phyloP scores from a whole-genome alignment of 164 flowering plant species.

The Umbilicus rupestris region DNA sequence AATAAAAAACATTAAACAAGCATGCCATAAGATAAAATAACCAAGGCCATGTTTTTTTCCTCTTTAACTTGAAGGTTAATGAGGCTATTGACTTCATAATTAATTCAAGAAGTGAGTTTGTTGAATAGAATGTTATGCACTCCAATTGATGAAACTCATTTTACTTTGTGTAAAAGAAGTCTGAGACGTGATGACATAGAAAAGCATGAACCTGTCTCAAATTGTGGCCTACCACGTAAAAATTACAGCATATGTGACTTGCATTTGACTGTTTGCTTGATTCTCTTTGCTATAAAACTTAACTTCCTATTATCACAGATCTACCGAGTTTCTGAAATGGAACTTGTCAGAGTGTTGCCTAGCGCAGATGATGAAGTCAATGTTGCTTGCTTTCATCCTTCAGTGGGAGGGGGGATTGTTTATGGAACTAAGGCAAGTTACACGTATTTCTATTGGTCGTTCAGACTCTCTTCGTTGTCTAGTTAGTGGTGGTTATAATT shows the following conservation, averaged over 20 bases:
- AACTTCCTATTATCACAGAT: constrained; percentile 31
- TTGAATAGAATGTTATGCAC: too few relatives aligned
- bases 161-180: too few relatives aligned
- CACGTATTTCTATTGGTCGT: not conserved
- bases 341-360: constrained; percentile 88
- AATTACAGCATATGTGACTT: not conserved
- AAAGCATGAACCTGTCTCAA: too few relatives aligned
- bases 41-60: not conserved
- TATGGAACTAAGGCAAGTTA: constrained; percentile 91
- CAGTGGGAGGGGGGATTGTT: constrained; percentile 81
- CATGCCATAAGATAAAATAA: not conserved
- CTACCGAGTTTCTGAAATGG: constrained; percentile 95
- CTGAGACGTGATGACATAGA: too few relatives aligned
- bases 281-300: not conserved
- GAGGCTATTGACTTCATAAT: not conserved
- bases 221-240: too few relatives aligned
- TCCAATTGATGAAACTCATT: too few relatives aligned
- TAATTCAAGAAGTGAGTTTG: not conserved
- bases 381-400: constrained; percentile 98
- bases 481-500: not conserved
- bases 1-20: not conserved
- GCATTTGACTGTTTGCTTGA: not conserved
- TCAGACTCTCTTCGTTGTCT: not conserved
- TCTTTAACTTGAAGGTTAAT: not conserved
- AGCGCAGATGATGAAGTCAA: constrained; percentile 97